Evolutionary conservation across 2,329 filamentous ascomycete genomes (phyloP), one percentile per base, ranked within the genome.

Genomic region (Acephala macrosclerotiorum): DNA sequence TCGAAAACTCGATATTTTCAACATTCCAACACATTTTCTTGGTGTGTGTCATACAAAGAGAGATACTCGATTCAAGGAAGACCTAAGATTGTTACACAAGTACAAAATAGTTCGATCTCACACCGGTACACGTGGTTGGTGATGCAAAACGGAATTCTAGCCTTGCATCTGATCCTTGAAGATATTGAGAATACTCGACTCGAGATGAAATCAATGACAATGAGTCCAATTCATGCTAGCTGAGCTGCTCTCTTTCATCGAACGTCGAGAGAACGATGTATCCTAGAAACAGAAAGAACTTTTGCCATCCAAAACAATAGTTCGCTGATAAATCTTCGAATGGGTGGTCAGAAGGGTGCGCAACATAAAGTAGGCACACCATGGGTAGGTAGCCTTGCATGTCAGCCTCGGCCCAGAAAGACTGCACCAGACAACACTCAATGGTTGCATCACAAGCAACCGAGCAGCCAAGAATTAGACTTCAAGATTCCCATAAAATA

Each of bases 381-480:
- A 42, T 4, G 3, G 4, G 38, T 14, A 14, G 18, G n/a, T 49
- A 49, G 45, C 45, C 45, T 49, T 49, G 45, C 45, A 49, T 49
- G n/a, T 49, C 45, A 49, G 45, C 45, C 45, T 49, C 45, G 45
- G 45, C 45, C n/a, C 45, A 49, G n/a, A 20, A 33, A 33, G 29
- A 6, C 7, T 7, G 4, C 14, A 22, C 6, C 2, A 18, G 11
- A n/a, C 2, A 2, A 3, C 7, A 49, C n/a, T 25, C 45, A 7
- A 49, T 29, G 11, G 49, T 25, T 5, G 26, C 11, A 49, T 25
- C 20, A 49, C 11, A 25, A 22, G 20, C 22, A 49, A 26, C 6
- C 12, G 3, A 22, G 16, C 22, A 20, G 20, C 11, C 45, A n/a
- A 49, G n/a, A 49, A 11, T 49, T 22, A 1, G 12, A 14, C 5